phyloP scores from a whole-genome alignment of 2,329 filamentous ascomycete genomes.

The Bipolaris sorokiniana region DNA sequence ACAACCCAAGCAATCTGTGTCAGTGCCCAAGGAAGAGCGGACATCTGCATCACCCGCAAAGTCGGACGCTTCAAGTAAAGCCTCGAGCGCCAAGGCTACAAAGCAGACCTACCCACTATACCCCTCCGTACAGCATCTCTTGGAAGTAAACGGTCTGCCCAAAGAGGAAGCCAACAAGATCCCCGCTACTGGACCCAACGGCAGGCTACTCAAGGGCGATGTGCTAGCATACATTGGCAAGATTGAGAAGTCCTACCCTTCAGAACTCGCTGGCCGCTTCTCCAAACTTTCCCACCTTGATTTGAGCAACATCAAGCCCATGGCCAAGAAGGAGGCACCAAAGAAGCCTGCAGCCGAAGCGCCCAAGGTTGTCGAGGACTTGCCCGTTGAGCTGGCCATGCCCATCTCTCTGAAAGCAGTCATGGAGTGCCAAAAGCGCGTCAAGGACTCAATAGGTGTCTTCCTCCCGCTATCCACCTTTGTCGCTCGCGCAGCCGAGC shows the following conservation, averaged over 20 bases:
- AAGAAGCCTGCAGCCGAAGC: conserved; percentile 54
- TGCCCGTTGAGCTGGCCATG: conserved; percentile 68
- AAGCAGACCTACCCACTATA: conserved; percentile 75
- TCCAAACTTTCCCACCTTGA: conserved; percentile 82
- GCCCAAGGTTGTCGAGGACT: conserved; percentile 52
- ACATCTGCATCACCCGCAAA: conserved; percentile 41
- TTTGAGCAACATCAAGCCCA: conserved; percentile 92
- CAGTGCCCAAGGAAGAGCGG: conserved; percentile 45
- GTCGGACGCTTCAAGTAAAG: conserved; percentile 39
- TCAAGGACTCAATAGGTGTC: conserved; percentile 78
- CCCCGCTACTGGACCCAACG: conserved; percentile 83
- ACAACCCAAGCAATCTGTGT: conserved; percentile 33
- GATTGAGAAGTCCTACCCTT: conserved; percentile 74
- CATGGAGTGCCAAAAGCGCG: conserved; percentile 77
- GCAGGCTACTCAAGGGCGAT: conserved; percentile 92
- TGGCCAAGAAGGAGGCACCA: conserved; percentile 54
- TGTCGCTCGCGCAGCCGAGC: conserved; percentile 79
- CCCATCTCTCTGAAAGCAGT: conserved; percentile 81
- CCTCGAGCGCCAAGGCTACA: conserved; percentile 55
- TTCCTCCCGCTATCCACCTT: conserved; percentile 86
- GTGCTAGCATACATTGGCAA: conserved; percentile 86
- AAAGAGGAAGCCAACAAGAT: conserved; percentile 80
- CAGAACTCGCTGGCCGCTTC: conserved; percentile 72
- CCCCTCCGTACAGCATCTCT: conserved; percentile 82
- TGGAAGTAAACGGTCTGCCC: conserved; percentile 79